A percentile compares a stretch with the other conserved stretches of the same genome.
Evolutionary conservation across 495 filamentous ascomycete species (phyloP).

Genomic region (Wilcoxina mikolae): DNA sequence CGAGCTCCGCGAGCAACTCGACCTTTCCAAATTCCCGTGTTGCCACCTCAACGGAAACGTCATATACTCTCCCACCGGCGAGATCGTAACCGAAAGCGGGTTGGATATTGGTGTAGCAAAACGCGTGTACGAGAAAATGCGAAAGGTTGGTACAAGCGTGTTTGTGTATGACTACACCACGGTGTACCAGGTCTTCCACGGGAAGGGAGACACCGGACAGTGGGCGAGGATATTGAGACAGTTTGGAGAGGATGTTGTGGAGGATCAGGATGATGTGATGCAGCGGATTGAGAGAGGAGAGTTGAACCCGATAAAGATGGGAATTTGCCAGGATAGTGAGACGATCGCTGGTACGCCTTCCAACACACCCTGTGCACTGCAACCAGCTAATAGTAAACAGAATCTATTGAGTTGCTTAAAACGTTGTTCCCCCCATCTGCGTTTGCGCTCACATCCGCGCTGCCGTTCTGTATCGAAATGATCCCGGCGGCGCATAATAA

Average conservation of each 20-base stretch:
- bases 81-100: neutral
- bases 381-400: neutral
- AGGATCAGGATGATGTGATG: neutral
- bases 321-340: constrained; percentile 2
- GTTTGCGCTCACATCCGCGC: constrained; percentile 3
- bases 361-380: too few relatives aligned
- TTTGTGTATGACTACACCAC: constrained; percentile 9
- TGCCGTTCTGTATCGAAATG: constrained; percentile 3
- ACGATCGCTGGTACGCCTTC: neutral
- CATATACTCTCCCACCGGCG: neutral
- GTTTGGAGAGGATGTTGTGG: constrained; percentile 3
- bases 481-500: constrained; percentile 7
- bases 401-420: too few relatives aligned
- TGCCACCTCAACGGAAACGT: constrained; percentile 9
- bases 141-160: neutral
- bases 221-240: constrained; percentile 7
- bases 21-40: neutral
- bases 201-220: neutral
- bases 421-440: neutral
- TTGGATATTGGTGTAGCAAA: neutral
- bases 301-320: constrained; percentile 7
- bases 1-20: constrained; percentile 5
- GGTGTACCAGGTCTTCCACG: constrained; percentile 2
- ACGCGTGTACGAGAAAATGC: neutral
- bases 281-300: constrained; percentile 1